These are phyloP conservation scores for Candida buenavistaensis DNA, from an alignment of 1,139 yeast species.

Conservation along the genomic window DNA sequence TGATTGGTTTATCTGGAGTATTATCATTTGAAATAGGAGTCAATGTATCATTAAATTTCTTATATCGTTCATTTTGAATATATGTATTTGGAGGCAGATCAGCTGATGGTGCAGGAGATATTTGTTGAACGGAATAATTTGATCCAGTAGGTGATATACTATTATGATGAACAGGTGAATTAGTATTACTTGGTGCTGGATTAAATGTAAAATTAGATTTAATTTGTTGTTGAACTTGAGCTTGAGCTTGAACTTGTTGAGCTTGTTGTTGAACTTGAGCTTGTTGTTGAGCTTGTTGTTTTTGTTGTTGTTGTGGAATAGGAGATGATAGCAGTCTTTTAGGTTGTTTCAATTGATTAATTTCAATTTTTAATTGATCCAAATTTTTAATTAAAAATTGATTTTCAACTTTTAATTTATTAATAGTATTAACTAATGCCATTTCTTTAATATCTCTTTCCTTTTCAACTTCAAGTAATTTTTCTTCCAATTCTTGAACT, in stretches of 20 bases:
- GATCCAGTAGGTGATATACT: slow-evolving; percentile 33
- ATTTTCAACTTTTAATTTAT: slow-evolving; percentile 41
- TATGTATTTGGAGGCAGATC: slow-evolving; percentile 37
- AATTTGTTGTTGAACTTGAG: slow-evolving; percentile 5
- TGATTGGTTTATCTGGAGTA: slow-evolving; percentile 4
- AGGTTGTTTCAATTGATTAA: slow-evolving; percentile 18
- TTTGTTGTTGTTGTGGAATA: not conserved
- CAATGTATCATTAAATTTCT: slow-evolving; percentile 9
- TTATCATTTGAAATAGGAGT: slow-evolving; percentile 19
- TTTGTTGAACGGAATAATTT: slow-evolving; percentile 44
- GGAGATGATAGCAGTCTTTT: slow-evolving; percentile 2
- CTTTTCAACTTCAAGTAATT: slow-evolving; percentile 60
- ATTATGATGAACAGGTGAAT: slow-evolving; percentile 13
- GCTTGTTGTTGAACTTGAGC: no score
- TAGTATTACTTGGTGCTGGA: slow-evolving; percentile 7
- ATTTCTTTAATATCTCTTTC: slow-evolving; percentile 64
- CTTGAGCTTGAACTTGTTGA: no score
- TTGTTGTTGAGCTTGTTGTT: no score
- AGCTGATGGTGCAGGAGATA: slow-evolving; percentile 58
- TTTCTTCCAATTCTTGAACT: slow-evolving; percentile 47
- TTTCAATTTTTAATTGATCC: slow-evolving; percentile 35
- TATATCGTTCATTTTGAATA: slow-evolving; percentile 1
- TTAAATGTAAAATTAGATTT: slow-evolving; percentile 7
- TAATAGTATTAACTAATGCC: slow-evolving; percentile 53
- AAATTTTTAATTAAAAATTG: slow-evolving; percentile 35